Evolutionary conservation across 2,329 filamentous ascomycete genomes (phyloP).

Genomic region (Neoscytalidium dimidiatum): DNA sequence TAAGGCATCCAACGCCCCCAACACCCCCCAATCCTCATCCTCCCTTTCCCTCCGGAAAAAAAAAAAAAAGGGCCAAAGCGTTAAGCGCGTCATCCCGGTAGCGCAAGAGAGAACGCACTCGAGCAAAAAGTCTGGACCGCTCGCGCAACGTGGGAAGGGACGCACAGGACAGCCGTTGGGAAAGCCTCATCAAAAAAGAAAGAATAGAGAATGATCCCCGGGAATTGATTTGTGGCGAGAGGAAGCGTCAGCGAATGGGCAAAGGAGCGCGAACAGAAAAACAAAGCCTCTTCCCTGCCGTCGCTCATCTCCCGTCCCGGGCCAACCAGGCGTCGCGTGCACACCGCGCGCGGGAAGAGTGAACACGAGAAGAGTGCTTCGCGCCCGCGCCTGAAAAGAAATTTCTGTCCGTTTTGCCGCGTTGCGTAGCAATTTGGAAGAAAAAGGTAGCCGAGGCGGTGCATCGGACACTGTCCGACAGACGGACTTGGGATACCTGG

Average conservation of each 20-base stretch:
- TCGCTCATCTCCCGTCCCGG: slow-evolving; percentile 6
- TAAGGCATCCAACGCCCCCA: too few species aligned
- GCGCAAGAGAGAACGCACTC: too few species aligned
- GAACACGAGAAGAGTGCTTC: not conserved
- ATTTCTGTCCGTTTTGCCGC: too few species aligned
- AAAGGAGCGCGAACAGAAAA: not conserved
- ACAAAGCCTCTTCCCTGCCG: not conserved
- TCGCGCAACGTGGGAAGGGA: not conserved
- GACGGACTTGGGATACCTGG: too few species aligned
- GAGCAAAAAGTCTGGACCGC: not conserved
- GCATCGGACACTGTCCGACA: too few species aligned
- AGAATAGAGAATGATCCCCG: not conserved
- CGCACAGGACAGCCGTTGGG: not conserved
- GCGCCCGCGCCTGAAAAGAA: not conserved
- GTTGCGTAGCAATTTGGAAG: too few species aligned
- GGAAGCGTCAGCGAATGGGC: not conserved
- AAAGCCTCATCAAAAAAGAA: not conserved
- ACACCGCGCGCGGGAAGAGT: not conserved
- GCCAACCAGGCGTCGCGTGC: not conserved
- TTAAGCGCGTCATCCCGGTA: too few species aligned
- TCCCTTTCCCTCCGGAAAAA: too few species aligned
- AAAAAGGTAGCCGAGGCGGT: too few species aligned
- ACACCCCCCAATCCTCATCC: too few species aligned
- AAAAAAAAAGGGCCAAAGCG: too few species aligned
- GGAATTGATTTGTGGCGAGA: not conserved